phyloP scores from a whole-genome alignment of 257 asterid genomes.

The Echium plantagineum region DNA sequence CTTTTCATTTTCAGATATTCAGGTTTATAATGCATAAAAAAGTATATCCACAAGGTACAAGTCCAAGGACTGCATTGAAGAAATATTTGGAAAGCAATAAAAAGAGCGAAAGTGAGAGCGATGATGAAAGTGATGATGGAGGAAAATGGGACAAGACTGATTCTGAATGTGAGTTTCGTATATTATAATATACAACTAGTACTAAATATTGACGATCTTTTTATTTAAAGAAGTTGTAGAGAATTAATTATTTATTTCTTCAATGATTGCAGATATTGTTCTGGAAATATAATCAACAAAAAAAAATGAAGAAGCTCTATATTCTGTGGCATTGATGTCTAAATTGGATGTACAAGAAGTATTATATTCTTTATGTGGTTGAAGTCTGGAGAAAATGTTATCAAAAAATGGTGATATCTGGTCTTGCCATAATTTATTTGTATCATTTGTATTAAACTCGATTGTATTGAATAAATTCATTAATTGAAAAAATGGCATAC shows the following conservation, averaged over 20 bases:
- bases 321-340: constrained; percentile 14
- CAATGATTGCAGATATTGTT: constrained; percentile 50
- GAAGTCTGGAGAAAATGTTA: neutral
- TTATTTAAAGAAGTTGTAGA: too few relatives aligned
- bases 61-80: constrained; percentile 23
- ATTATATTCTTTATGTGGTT: neutral
- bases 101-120: constrained; percentile 19
- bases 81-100: constrained; percentile 30
- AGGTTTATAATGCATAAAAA: constrained; percentile 56
- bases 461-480: neutral
- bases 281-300: constrained; percentile 47
- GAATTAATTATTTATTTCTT: constrained; percentile 2
- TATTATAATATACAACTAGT: neutral
- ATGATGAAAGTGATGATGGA: constrained; percentile 24
- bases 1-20: constrained; percentile 32
- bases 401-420: neutral
- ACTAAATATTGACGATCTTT: neutral
- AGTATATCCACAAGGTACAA: constrained; percentile 50
- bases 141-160: constrained; percentile 85
- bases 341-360: constrained; percentile 2
- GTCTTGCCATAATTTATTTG: neutral
- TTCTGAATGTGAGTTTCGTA: constrained; percentile 57
- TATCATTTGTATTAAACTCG: neutral
- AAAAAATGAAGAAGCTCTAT: constrained; percentile 5
- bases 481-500: neutral